Base-by-base conservation (phyloP, 208 protist species). In the Leptomonas pyrrhocoris region DNA sequence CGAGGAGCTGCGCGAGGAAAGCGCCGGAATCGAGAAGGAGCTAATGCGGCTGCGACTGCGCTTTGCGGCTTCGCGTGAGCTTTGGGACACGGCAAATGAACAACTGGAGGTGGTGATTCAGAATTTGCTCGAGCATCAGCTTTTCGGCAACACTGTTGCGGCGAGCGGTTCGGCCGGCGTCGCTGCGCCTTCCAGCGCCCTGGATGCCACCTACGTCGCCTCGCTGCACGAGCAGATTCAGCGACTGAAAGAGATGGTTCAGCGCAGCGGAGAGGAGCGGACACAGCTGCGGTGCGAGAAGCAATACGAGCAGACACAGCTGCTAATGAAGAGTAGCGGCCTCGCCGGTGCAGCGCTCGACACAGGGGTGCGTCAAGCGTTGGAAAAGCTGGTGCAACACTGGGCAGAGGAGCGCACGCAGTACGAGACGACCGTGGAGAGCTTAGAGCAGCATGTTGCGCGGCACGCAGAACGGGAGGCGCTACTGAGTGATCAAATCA, bases 191-290 rank as follows among this genome's bases (percentile, higher is more conserved):
- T 34, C n/a, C 34, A 31, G 5, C 7, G 6, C 34, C 2, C 38
- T 68, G 11, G 68, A 80, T 53, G 38, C 56, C 25, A 72, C 56
- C 8, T 86, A 80, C 55, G 28, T 80, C 9, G 57, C 61, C 5
- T 75, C 81, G 5, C 65, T 86, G 28, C 68, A 60, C 1, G 76
- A 82, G 67, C 81, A 86, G 46, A 69, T 68, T 50, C 43, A 60
- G 55, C 72, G 67, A 12, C 59, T 86, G 36, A 72, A 74, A 40
- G 76, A 82, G 51, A 71, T 80, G 57, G 42, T 86, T 59, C 34
- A 50, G 34, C 72, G 63, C 25, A 79, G 50, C 59, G 69, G 45
- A 0, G 77, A 81, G 57, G 77, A 79, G 64, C 65, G 64, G 19
- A 71, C 48, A 9, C 63, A 66, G 34, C 36, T 53, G 38, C 69